A percentile compares a stretch with the other conserved stretches of the same genome.
Conservation (phyloP, 2,329 filamentous ascomycete species). For the Zymoseptoria ardabiliae region DNA sequence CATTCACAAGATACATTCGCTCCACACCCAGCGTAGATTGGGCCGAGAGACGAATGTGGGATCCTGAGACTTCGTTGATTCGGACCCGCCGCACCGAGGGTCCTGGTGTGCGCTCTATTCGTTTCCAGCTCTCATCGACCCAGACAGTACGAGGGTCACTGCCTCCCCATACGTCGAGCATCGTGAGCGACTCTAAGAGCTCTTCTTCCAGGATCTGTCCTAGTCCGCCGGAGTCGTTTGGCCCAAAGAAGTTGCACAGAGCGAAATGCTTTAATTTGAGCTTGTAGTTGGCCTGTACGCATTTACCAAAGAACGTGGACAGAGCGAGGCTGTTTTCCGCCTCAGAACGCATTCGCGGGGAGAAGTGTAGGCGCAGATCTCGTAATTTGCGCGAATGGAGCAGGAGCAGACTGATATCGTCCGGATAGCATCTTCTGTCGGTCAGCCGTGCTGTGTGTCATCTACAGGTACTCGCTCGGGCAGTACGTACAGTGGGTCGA, state of each 20-base stretch:
- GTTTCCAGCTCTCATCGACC: constrained; percentile 49
- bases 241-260: constrained; percentile 52
- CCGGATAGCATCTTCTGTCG: constrained; percentile 40
- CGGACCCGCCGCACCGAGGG: constrained; percentile 14
- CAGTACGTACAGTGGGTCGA: constrained; percentile 51
- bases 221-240: constrained; percentile 41
- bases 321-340: constrained; percentile 52
- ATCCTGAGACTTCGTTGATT: constrained; percentile 23
- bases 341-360: constrained; percentile 52
- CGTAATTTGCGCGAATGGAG: constrained; percentile 47
- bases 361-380: constrained; percentile 53
- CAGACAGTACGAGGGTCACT: constrained; percentile 41
- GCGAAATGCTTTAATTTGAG: constrained; percentile 45
- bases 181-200: constrained; percentile 42
- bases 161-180: constrained; percentile 47
- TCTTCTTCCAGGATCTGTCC: constrained; percentile 37
- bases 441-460: background rate
- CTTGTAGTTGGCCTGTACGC: constrained; percentile 39
- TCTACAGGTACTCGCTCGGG: background rate
- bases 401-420: constrained; percentile 53
- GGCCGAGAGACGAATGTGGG: constrained; percentile 31
- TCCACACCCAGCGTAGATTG: constrained; percentile 11
- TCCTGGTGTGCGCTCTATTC: constrained; percentile 13
- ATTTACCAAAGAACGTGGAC: constrained; percentile 50
- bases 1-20: constrained; percentile 42